These are phyloP conservation scores for Galerina sulciceps DNA, from an alignment of 768 basidiomycete genomes.

Conservation along the genomic window DNA sequence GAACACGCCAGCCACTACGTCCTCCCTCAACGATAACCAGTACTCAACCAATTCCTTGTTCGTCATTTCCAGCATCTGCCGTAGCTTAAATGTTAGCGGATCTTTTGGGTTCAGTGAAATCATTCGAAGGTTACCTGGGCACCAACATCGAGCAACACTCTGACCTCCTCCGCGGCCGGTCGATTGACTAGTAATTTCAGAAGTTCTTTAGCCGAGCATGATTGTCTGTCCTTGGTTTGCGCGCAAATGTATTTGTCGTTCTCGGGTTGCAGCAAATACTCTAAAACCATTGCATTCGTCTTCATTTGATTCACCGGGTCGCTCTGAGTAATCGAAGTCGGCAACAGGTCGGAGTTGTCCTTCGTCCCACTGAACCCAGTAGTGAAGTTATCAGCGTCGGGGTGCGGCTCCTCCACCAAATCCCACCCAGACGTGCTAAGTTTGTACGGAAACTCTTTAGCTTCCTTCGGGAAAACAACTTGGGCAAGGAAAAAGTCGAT, in stretches of 20 bases:
- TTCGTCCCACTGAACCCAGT: constrained; percentile 65
- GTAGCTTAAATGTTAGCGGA: not conserved
- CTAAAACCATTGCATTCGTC: constrained; percentile 53
- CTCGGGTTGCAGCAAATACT: constrained; percentile 40
- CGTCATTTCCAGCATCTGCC: constrained; percentile 46
- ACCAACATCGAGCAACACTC: constrained; percentile 58
- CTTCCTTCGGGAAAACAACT: constrained; percentile 54
- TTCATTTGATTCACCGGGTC: constrained; percentile 42
- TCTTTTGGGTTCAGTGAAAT: not conserved
- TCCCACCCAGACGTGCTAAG: constrained; percentile 59
- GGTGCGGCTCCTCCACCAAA: constrained; percentile 36
- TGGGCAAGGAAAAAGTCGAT: constrained; percentile 51
- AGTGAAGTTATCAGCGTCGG: constrained; percentile 31
- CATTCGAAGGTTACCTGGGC: constrained; percentile 39
- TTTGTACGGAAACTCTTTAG: constrained; percentile 50
- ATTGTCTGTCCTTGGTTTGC: constrained; percentile 22
- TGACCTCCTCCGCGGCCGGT: constrained; percentile 40
- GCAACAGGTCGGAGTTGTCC: constrained; percentile 45
- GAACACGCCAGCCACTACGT: constrained; percentile 46
- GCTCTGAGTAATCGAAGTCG: constrained; percentile 37
- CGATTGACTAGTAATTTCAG: constrained; percentile 37
- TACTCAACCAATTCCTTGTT: constrained; percentile 41
- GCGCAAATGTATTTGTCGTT: constrained; percentile 40
- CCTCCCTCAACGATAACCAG: constrained; percentile 41
- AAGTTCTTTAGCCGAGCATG: constrained; percentile 26